Evolutionary conservation across 2,329 filamentous ascomycete species (phyloP), one percentile per base, ranked within the genome.

Genomic region (Colletotrichum musicola): DNA sequence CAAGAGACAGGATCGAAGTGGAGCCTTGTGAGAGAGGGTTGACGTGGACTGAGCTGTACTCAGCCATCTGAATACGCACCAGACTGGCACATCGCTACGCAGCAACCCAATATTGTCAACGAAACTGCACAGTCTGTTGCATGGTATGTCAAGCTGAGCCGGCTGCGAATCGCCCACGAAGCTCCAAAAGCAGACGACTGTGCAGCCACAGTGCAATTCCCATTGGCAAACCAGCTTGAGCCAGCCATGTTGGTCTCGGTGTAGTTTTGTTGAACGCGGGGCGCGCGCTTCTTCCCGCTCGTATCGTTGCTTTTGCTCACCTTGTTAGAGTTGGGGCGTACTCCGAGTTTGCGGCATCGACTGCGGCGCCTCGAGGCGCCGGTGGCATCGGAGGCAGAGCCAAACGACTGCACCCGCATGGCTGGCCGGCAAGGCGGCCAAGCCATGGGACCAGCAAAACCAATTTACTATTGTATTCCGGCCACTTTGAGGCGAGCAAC

Each of bases 391-490:
- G 10, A 35, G 30, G 6, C 30, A 6, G 25, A 35, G 30, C 16
- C 38, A 25, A 47, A 20, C 47, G 40, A 53, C 18, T 53, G 49
- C 53, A 54, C 40, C 64, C 54, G 47, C 54, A 55, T 54, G 20
- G 13, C 35, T 22, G 16, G 16, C 50, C 27, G 30, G 20, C 25
- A 4, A 20, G 55, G 42, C 40, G 40, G 59, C 59, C 49, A 60
- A 60, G 46, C 30, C 46, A 38, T 50, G 16, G n/a, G 57, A 60
- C 22, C n/a, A 42, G 35, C 57, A 60, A 60, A 60, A 62, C 35
- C 35, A 62, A 46, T 22, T n/a, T 44, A 20, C 20, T 44, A 20
- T 22, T 38, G 2, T 53, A 27, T 38, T 49, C 16, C 42, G 25
- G n/a, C 18, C 42, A 13, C 7, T 6, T 27, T 10, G 35, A 56